These are phyloP conservation scores for Pachyrhizus erosus DNA, from an alignment of 306 rosid species.

Conservation along the genomic window DNA sequence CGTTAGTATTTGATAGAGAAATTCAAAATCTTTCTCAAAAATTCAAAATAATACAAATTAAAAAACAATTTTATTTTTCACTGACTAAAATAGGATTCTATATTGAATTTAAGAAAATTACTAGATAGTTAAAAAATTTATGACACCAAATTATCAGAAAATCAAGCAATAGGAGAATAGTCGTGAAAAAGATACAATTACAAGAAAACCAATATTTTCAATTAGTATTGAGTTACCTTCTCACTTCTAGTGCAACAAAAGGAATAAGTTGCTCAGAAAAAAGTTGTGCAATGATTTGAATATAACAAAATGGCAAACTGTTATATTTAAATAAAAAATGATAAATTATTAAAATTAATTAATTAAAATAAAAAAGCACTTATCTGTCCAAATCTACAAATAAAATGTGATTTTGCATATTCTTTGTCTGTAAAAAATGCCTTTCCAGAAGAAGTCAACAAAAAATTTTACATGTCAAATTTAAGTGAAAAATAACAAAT, in stretches of 20 bases:
- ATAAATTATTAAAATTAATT: not conserved
- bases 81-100: too few species aligned
- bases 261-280: conserved; percentile 96
- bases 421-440: conserved; percentile 81
- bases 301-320: conserved; percentile 38
- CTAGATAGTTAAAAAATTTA: not conserved
- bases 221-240: conserved; percentile 64
- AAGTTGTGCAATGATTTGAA: conserved; percentile 97
- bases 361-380: conserved; percentile 12
- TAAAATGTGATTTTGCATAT: conserved; percentile 90
- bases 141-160: not conserved
- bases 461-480: conserved; percentile 32
- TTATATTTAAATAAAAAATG: conserved; percentile 22
- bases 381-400: conserved; percentile 99
- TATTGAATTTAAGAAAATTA: too few species aligned
- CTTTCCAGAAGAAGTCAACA: conserved; percentile 45
- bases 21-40: too few species aligned
- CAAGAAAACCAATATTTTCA: conserved; percentile 23
- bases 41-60: too few species aligned
- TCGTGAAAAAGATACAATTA: not conserved
- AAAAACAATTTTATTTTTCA: too few species aligned
- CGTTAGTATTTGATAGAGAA: too few species aligned
- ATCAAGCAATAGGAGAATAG: not conserved
- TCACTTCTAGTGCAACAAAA: conserved; percentile 97
- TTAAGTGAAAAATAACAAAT: conserved; percentile 33